Evolutionary conservation across 2,329 filamentous ascomycete genomes (phyloP), one percentile per base, ranked within the genome.

Genomic region (Cytospora leucostoma): DNA sequence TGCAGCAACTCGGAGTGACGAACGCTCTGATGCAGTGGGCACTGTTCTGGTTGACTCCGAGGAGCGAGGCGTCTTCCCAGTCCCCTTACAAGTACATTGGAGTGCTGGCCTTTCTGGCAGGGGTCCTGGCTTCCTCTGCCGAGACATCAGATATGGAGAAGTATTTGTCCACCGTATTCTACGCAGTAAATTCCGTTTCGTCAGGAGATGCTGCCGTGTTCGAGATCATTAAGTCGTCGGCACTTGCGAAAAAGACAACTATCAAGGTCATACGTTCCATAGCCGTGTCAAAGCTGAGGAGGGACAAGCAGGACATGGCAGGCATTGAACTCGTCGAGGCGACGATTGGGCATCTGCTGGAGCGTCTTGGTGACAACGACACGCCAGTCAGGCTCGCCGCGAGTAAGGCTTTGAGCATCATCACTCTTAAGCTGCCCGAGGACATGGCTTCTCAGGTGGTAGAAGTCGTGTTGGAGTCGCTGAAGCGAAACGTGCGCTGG

Each of bases 381-480:
- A 97, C 93, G 0, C 92, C 93, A 0, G 93, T 99, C 13, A 84
- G 95, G 44, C 86, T 97, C 70, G 90, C 94, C 37, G 92, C 94
- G 21, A 97, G 93, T 74, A 99, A 99, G 77, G 91, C 93, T 4
- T 84, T 98, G 52, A 96, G 93, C 74, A 84, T 96, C 59, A 87
- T 98, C 68, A 89, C 93, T 0, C 79, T 96, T 57, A 93, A 90
- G 68, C 78, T 99, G 8, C 87, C 93, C 52, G 76, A 85, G 0
- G 89, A 89, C 27, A 93, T 97, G 89, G 92, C 91, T 1, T 84
- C 85, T 1, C 90, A 98, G 71, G 89, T 99, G 12, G 88, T 97
- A 13, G 91, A 96, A 65, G 93, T 91, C 0, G 88, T 98, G 12
- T 82, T 97, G 35, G 90, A 89, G 76, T 92, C 74, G 68, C 87